A percentile compares a stretch with the other conserved stretches of the same genome.
Evolutionary conservation across 1,284 basidiomycete species (phyloP).

Genomic region (Pterulicium gracile): DNA sequence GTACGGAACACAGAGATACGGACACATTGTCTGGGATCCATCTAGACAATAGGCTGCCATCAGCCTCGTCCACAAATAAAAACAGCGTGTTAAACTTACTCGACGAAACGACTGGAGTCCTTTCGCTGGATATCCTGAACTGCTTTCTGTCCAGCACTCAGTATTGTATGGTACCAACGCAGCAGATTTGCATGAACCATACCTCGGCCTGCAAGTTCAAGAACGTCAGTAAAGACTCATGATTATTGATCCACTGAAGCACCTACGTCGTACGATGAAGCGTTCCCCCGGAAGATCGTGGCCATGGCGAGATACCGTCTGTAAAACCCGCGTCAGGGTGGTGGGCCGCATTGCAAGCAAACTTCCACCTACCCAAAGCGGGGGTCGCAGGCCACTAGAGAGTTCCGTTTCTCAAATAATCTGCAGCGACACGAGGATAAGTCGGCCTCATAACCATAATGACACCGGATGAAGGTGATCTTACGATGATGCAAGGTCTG

Average conservation of each 20-base stretch:
- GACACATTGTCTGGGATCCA: constrained; percentile 85
- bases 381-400: constrained; percentile 81
- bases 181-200: too few relatives aligned
- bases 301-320: constrained; percentile 83
- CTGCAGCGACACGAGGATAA: constrained; percentile 23
- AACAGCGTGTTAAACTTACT: constrained; percentile 32
- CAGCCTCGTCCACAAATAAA: background rate
- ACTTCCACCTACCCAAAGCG: constrained; percentile 49
- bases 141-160: constrained; percentile 32
- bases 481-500: constrained; percentile 63
- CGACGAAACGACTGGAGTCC: constrained; percentile 69
- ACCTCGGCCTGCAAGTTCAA: constrained; percentile 40
- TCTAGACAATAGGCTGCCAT: constrained; percentile 25
- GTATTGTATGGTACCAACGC: too few relatives aligned
- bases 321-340: constrained; percentile 6
- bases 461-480: too few relatives aligned
- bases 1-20: constrained; percentile 72
- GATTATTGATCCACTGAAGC: too few relatives aligned
- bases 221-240: constrained; percentile 28
- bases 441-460: too few relatives aligned
- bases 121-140: constrained; percentile 53
- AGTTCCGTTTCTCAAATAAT: constrained; percentile 71
- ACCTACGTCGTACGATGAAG: constrained; percentile 73
- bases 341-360: background rate
- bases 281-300: constrained; percentile 77